A percentile compares a stretch with the other conserved stretches of the same genome.
These are phyloP conservation scores for Penicillium sp. DNA, from an alignment of 2,329 filamentous ascomycete genomes.

Conservation along the genomic window DNA sequence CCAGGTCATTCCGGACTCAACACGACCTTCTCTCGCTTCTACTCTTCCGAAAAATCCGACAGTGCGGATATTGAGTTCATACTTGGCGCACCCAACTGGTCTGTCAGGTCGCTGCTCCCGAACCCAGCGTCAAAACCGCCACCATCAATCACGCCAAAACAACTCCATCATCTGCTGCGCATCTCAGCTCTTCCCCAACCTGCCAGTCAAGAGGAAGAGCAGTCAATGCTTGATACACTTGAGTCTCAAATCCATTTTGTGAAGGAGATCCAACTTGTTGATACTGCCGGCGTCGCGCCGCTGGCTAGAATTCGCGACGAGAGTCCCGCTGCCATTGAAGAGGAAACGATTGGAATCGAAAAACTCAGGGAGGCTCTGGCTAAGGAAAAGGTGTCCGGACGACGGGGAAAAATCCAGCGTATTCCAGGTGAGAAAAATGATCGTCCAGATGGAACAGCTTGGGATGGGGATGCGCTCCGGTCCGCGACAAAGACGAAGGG, in stretches of 20 bases:
- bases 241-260: conserved; percentile 83
- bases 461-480: conserved; percentile 63
- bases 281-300: conserved; percentile 64
- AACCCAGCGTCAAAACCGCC: conserved; percentile 24
- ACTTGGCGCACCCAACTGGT: conserved; percentile 70
- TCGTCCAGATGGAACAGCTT: conserved; percentile 41
- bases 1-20: conserved; percentile 1
- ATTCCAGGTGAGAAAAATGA: conserved; percentile 23
- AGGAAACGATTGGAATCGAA: conserved; percentile 34
- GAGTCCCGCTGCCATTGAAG: conserved; percentile 32
- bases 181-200: conserved; percentile 80
- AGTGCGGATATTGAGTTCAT: conserved; percentile 36
- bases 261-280: conserved; percentile 68
- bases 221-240: conserved; percentile 63
- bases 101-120: conserved; percentile 65
- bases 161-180: conserved; percentile 74
- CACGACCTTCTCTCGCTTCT: conserved; percentile 11
- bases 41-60: conserved; percentile 19
- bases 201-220: conserved; percentile 53
- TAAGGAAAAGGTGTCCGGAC: conserved; percentile 36
- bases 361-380: conserved; percentile 32
- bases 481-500: conserved; percentile 59
- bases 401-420: conserved; percentile 42
- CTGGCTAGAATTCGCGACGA: conserved; percentile 72
- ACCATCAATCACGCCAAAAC: conserved; percentile 50